Conservation (phyloP, 1,284 basidiomycete genomes). For the Cryptococcus neoformans region DNA sequence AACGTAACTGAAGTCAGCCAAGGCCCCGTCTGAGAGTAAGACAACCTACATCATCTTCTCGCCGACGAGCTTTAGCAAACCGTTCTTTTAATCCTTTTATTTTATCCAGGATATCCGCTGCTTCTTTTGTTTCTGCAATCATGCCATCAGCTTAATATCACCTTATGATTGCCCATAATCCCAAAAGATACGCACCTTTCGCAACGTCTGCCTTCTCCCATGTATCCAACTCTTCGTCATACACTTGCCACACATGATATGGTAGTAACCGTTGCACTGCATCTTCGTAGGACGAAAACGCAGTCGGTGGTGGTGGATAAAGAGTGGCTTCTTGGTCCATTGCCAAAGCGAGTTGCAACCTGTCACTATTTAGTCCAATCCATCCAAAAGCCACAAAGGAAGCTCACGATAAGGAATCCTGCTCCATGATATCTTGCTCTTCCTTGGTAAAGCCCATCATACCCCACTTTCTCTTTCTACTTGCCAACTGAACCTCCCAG, state of each 20-base stretch:
- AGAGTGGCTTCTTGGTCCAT: conserved; percentile 36
- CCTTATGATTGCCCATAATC: neutral
- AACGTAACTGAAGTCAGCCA: neutral
- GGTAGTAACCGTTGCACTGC: conserved; percentile 38
- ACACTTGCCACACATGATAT: conserved; percentile 44
- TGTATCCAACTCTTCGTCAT: conserved; percentile 36
- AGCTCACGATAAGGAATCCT: conserved; percentile 8
- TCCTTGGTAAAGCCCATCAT: conserved; percentile 17
- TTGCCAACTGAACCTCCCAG: conserved; percentile 7
- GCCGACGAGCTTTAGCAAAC: conserved; percentile 23
- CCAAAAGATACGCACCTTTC: conserved; percentile 15
- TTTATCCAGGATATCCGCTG: conserved; percentile 15
- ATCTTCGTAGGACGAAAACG: conserved; percentile 34
- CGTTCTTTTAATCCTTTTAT: conserved; percentile 27
- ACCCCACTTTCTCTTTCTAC: conserved; percentile 25
- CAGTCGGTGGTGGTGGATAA: conserved; percentile 21
- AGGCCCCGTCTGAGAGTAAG: neutral
- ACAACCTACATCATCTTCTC: conserved; percentile 33
- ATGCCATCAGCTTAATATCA: conserved; percentile 1
- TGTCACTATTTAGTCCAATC: conserved; percentile 2
- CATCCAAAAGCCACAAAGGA: neutral
- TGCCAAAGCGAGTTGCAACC: conserved; percentile 31
- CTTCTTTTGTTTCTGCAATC: conserved; percentile 17
- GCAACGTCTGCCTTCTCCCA: conserved; percentile 4
- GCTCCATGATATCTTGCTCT: conserved; percentile 15